These are phyloP conservation scores for Fraxinus pennsylvanica DNA, from an alignment of 257 asterid genomes.

Conservation along the genomic window DNA sequence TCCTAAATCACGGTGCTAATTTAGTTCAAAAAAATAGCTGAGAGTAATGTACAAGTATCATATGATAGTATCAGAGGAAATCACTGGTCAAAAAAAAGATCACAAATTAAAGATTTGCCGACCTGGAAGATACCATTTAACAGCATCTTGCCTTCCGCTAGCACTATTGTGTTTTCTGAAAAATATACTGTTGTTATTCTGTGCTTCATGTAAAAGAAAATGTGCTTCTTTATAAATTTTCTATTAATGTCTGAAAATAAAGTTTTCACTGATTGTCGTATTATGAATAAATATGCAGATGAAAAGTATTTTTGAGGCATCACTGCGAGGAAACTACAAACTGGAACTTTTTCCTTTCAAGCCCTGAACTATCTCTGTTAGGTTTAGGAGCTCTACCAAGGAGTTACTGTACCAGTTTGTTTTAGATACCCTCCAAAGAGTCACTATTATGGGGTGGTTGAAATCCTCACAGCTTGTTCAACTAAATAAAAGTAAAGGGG, in stretches of 20 bases:
- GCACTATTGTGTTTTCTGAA: conserved; percentile 77
- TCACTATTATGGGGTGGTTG: too few species aligned
- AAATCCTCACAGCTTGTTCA: too few species aligned
- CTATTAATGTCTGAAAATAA: not conserved
- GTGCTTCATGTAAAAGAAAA: conserved; percentile 68
- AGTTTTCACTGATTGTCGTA: not conserved
- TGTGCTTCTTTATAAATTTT: conserved; percentile 7
- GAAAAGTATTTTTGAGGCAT: conserved; percentile 12
- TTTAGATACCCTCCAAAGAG: too few species aligned
- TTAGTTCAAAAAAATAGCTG: not conserved
- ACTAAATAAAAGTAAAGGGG: too few species aligned
- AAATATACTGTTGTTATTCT: conserved; percentile 89
- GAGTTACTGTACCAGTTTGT: too few species aligned
- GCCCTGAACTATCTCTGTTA: not conserved
- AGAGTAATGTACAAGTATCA: not conserved
- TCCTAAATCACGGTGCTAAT: not conserved
- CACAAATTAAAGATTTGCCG: conserved; percentile 10
- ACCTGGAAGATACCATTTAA: conserved; percentile 87
- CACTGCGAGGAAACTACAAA: not conserved
- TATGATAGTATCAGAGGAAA: not conserved
- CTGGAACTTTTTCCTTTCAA: not conserved
- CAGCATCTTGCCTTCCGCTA: conserved; percentile 98
- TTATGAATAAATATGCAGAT: conserved; percentile 5
- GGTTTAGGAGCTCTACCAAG: not conserved
- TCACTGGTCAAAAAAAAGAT: not conserved